Base-by-base conservation (phyloP, 495 filamentous ascomycete species). In the Tuber borchii region DNA sequence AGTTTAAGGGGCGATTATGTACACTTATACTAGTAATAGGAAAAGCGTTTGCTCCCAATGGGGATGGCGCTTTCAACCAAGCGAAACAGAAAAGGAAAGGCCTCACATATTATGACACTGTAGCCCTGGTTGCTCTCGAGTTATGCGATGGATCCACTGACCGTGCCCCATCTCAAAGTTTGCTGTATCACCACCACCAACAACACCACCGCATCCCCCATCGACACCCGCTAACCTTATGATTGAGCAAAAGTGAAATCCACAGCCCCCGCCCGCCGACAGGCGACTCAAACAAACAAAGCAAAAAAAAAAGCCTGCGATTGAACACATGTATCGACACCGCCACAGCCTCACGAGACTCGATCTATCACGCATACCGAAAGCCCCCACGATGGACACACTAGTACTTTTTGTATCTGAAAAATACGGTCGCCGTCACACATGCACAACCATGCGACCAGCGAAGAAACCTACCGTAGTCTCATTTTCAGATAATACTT, bases 271-370 rank as follows among this genome's bases (percentile, higher is more conserved):
- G n/a, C 56, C 56, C 31, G n/a, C n/a, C 56, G 48, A 56, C 22
- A 12, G 48, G 22, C n/a, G n/a, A 65, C 56, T 65, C n/a, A 65
- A 65, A 65, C n/a, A n/a, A 16, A 61, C 56, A 65, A 65, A 65
- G 56, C 56, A 65, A 65, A 65, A 65, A 65, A 10, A 56, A 56
- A 22, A 65, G 56, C 56, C 56, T 12, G 56, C 3, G n/a, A 61
- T 31, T 1, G 56, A 65, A 31, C 26, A 65, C 9, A 56, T 6
- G 31, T 31, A 65, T 65, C 56, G 31, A 14, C 56, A 65, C 56
- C n/a, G 31, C 56, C 56, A 6, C 56, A 10, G 9, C 56, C 56
- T 31, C 56, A 17, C 20, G 26, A 31, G 26, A 65, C 26, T n/a
- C 56, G 56, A 65, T 65, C 56, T 9, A 17, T 31, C 56, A 31